Conservation (phyloP, 2,329 filamentous ascomycete species). For the Monilinia vaccinii-corymbosi region DNA sequence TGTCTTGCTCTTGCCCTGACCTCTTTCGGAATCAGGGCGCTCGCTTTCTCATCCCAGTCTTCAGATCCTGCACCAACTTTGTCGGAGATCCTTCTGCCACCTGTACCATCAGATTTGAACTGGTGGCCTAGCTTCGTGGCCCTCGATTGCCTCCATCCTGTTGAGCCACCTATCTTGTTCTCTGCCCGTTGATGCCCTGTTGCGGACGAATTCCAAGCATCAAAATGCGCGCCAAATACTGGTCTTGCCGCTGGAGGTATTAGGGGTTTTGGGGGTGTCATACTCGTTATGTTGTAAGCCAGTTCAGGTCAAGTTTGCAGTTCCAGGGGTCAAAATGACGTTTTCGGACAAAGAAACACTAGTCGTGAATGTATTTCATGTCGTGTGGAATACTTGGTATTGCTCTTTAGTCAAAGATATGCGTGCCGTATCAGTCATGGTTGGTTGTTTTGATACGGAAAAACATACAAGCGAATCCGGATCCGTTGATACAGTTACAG, state of each 20-base stretch:
- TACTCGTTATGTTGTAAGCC: constrained; percentile 6
- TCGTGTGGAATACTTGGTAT: not conserved
- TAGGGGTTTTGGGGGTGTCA: constrained; percentile 20
- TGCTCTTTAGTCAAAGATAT: not conserved
- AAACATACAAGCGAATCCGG: not conserved
- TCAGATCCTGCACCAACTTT: constrained; percentile 55
- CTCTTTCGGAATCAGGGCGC: constrained; percentile 37
- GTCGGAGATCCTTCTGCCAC: constrained; percentile 53
- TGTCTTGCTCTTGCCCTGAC: constrained; percentile 23
- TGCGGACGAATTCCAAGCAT: constrained; percentile 64
- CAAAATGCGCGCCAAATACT: constrained; percentile 40
- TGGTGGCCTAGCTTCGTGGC: constrained; percentile 61
- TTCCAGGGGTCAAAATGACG: not conserved
- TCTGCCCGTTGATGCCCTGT: constrained; percentile 75
- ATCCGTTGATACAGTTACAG: constrained; percentile 8
- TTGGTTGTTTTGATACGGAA: not conserved
- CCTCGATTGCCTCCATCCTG: constrained; percentile 63
- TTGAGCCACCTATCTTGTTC: constrained; percentile 49
- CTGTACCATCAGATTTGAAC: constrained; percentile 48
- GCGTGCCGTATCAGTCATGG: not conserved
- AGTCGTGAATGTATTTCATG: not conserved
- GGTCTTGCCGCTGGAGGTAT: constrained; percentile 29
- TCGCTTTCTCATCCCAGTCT: constrained; percentile 40
- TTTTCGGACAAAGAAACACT: not conserved
- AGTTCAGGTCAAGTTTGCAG: constrained; percentile 3